A percentile compares a stretch with the other conserved stretches of the same genome.
Conservation (phyloP, 2,329 filamentous ascomycete species). For the Rhytidhysteron rufulum region DNA sequence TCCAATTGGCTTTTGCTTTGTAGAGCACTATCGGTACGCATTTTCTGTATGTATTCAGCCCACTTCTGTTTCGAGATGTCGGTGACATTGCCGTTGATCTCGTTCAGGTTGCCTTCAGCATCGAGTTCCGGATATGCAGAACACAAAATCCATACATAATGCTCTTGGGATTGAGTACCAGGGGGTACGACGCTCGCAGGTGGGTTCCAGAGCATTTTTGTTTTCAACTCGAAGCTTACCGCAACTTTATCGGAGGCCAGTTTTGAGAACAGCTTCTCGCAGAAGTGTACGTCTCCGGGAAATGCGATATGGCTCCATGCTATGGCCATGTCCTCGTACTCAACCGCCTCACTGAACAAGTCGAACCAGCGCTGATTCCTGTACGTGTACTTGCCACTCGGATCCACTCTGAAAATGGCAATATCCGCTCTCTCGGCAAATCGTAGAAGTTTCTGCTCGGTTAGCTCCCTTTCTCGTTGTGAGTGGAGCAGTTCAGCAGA, state of each 20-base stretch:
- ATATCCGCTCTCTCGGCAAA: slow-evolving; percentile 7
- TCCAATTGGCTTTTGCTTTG: slow-evolving; percentile 32
- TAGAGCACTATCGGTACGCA: slow-evolving; percentile 22
- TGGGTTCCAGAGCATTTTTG: slow-evolving; percentile 33
- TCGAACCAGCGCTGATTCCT: slow-evolving; percentile 11
- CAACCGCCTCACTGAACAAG: slow-evolving; percentile 16
- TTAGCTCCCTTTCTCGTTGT: slow-evolving; percentile 26
- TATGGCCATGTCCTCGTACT: slow-evolving; percentile 13
- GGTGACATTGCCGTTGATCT: slow-evolving; percentile 32
- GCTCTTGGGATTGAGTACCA: slow-evolving; percentile 10
- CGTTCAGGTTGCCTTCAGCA: slow-evolving; percentile 17
- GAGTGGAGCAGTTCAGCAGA: slow-evolving; percentile 22
- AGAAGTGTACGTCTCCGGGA: slow-evolving; percentile 8
- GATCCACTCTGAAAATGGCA: slow-evolving; percentile 16
- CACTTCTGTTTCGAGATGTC: slow-evolving; percentile 37
- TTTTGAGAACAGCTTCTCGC: slow-evolving; percentile 25
- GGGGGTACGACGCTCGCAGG: slow-evolving; percentile 12
- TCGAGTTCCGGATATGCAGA: slow-evolving; percentile 25
- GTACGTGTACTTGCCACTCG: slow-evolving; percentile 6
- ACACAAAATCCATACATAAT: slow-evolving; percentile 27
- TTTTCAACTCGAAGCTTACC: slow-evolving; percentile 35
- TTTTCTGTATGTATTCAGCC: slow-evolving; percentile 30
- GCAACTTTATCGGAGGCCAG: slow-evolving; percentile 28
- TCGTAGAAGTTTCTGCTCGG: slow-evolving; percentile 25
- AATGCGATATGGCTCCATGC: slow-evolving; percentile 14